Evolutionary conservation across 352 stramenopile species (phyloP).

Genomic region (Aphanomyces cochlioides): DNA sequence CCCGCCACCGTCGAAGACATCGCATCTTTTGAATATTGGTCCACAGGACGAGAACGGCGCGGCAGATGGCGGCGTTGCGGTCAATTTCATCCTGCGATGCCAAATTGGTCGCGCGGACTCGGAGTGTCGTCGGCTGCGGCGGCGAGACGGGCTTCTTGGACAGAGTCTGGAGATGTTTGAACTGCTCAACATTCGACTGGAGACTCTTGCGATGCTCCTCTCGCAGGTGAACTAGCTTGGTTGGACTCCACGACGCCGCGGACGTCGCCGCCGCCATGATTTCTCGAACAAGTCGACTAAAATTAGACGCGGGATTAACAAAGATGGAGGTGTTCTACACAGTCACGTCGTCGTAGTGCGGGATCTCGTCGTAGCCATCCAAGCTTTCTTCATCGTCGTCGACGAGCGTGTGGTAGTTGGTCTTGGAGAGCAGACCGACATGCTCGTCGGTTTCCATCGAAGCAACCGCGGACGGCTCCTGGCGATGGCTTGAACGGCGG

Average conservation of each 20-base stretch:
- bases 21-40: background rate
- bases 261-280: background rate
- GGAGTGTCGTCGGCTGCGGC: background rate
- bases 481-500: too few relatives aligned
- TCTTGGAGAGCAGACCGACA: slow-evolving; percentile 3
- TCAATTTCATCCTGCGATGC: background rate
- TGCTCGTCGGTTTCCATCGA: background rate
- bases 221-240: background rate
- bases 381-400: background rate
- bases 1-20: slow-evolving; percentile 7
- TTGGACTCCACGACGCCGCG: background rate
- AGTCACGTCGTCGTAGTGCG: background rate
- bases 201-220: background rate
- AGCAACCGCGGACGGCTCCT: too few relatives aligned
- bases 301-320: too few relatives aligned
- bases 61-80: slow-evolving; percentile 28
- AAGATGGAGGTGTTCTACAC: background rate
- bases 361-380: slow-evolving; percentile 11
- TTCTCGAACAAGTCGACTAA: background rate
- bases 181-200: slow-evolving; percentile 17
- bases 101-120: background rate
- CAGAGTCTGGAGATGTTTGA: slow-evolving; percentile 18
- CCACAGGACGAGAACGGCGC: slow-evolving; percentile 28
- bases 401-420: background rate
- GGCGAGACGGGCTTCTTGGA: background rate